Evolutionary conservation across 352 stramenopile species (phyloP).

Genomic region (Phytophthora pluvialis): DNA sequence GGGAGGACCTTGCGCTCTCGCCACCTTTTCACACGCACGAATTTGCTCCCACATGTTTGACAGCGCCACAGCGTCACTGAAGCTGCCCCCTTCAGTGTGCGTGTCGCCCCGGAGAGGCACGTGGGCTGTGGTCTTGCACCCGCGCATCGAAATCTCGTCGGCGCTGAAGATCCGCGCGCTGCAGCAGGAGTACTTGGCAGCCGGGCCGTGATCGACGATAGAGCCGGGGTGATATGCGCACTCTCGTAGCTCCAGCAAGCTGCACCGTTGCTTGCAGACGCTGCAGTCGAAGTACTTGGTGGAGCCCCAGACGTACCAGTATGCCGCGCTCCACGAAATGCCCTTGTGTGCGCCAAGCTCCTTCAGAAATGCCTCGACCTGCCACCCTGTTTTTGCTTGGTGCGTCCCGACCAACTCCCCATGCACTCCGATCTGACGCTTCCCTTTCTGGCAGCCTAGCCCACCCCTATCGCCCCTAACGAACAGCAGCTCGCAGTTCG

Average conservation of each 20-base stretch:
- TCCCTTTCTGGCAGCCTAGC: constrained; percentile 44
- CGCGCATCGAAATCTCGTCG: constrained; percentile 47
- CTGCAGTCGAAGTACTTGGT: constrained; percentile 62
- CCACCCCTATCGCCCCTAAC: constrained; percentile 28
- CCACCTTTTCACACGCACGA: constrained; percentile 24
- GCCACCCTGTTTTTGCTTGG: constrained; percentile 50
- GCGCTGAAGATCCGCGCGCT: constrained; percentile 49
- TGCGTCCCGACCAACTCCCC: constrained; percentile 61
- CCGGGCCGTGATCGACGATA: constrained; percentile 41
- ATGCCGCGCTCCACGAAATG: constrained; percentile 68
- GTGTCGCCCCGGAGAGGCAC: constrained; percentile 23
- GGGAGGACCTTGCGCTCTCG: constrained; percentile 21
- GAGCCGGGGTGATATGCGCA: constrained; percentile 60
- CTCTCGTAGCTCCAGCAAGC: constrained; percentile 45
- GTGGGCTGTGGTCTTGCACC: constrained; percentile 57
- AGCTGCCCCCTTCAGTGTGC: constrained; percentile 12
- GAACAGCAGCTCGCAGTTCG: constrained; percentile 56
- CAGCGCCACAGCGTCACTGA: constrained; percentile 34
- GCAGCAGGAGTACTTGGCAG: constrained; percentile 66
- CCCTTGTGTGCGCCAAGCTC: constrained; percentile 45
- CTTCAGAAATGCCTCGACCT: constrained; percentile 49
- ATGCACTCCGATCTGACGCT: constrained; percentile 46
- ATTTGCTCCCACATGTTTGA: constrained; percentile 53
- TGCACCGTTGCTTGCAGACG: constrained; percentile 49
- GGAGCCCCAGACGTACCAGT: constrained; percentile 87